Evolutionary conservation across 225 moss, liverwort and hornwort species (phyloP), one percentile per base, ranked within the genome.

Genomic region (Bryoerythrophyllum caledonicum): DNA sequence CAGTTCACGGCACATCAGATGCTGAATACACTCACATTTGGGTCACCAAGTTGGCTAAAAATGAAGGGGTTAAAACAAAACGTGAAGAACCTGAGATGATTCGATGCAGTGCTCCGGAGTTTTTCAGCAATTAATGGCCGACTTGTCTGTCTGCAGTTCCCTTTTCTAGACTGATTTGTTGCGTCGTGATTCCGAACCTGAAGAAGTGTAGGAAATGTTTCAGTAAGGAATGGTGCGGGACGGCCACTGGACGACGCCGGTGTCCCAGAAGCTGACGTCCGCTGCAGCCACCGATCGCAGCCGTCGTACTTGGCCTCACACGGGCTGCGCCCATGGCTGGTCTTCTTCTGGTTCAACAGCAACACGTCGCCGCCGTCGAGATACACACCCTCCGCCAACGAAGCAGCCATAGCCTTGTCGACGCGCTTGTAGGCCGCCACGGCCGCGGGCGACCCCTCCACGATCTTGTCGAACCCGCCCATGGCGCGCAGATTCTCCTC

Each of bases 231-330:
- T 0, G 19, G 68, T 3, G 2, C 83, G 79, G 27, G 37, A 57
- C 12, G 84, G 84, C 80, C 84, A 84, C 28, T 54, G 44, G 6
- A 49, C 2, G 0, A 61, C 2, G 1, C 78, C 74, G 3, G 77
- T 11, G 15, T 85, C 78, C 85, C 85, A 85, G 51, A 85, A 81
- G 0, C 75, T 62, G 23, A 82, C 16, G 67, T 17, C n/a, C 78
- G 74, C 51, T 85, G 85, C 67, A 85, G 41, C 85, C 85, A 82
- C 63, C 81, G 60, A 58, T 85, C 85, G 6, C 27, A 71, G 19
- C 85, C 85, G 14, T 85, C 81, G 23, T 67, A 78, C 41, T 79
- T 79, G 15, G 85, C 78, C 8, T 24, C 70, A 25, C 79, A 81
- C 0, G 74, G 55, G 10, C 57, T 76, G 0, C 81, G 74, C 3